Base-by-base conservation (phyloP, 306 rosid species). In the Cicer judaicum region DNA sequence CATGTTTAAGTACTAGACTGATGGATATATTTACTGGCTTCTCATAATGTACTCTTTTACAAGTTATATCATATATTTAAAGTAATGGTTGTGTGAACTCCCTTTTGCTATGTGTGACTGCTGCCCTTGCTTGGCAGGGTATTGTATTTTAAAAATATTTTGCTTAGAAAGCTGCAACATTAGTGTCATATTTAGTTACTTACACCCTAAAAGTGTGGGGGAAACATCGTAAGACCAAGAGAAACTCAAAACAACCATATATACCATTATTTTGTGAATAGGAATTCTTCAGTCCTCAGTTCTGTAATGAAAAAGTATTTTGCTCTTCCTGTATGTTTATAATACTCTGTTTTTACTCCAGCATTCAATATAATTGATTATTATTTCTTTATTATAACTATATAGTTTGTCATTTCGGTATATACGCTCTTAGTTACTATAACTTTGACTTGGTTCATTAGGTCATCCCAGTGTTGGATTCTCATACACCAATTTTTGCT, bases 401-500 rank as follows among this genome's bases (percentile, higher is more conserved):
- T 64, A 18, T 39, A n/a, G 44, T 66, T 73, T 52, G 41, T n/a
- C 21, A 77, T 81, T 77, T 54, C 24, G 63, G 34, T 41, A 48
- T 68, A 10, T 49, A 38, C 60, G 43, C 66, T 78, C 72, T 73
- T 66, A 59, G 15, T 59, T 59, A 59, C 21, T 59, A 21, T 67
- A 10, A 61, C 49, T 59, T 62, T 44, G 52, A 34, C 47, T 82
- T 75, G 63, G 70, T 50, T 50, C 46, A 80, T 76, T 86, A 91
- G 98, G 96, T 93, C 64, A 88, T 93, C 67, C 98, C 98, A 59
- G 96, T 96, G 64, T 80, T 93, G 85, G 97, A 91, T 84, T 73
- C 93, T 50, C 79, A 73, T 67, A 91, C 98, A 0, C 98, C 98
- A 74, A 91, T 91, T 72, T 93, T 85, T 79, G 96, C 98, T 14